These are phyloP conservation scores for Plasmodium reichenowi DNA, from an alignment of 169 alveolate genomes.

Conservation along the genomic window DNA sequence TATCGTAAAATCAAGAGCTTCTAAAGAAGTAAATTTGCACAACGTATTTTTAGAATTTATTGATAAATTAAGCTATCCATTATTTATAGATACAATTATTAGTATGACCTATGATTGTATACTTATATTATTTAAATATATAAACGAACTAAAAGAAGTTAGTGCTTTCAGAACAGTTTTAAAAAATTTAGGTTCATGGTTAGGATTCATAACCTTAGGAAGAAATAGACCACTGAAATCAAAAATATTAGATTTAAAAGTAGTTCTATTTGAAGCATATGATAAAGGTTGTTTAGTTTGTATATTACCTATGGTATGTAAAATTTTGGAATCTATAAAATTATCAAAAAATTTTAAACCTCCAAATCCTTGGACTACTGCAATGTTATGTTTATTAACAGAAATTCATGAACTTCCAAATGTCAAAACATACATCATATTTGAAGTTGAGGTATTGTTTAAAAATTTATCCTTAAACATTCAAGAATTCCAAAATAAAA, in stretches of 20 bases:
- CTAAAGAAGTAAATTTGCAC: conserved; percentile 93
- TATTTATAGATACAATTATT: conserved; percentile 84
- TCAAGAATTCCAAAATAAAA: conserved; percentile 57
- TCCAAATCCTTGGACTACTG: conserved; percentile 96
- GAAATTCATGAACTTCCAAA: conserved; percentile 89
- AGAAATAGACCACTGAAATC: conserved; percentile 91
- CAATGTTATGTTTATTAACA: conserved; percentile 87
- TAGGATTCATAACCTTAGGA: conserved; percentile 91
- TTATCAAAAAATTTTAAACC: conserved; percentile 89
- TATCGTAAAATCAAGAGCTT: conserved; percentile 91
- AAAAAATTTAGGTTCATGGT: conserved; percentile 93
- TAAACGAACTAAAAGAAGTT: conserved; percentile 87
- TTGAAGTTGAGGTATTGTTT: conserved; percentile 92
- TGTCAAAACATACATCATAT: conserved; percentile 89
- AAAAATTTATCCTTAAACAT: conserved; percentile 86
- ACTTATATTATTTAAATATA: conserved; percentile 84
- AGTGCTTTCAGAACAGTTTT: conserved; percentile 90
- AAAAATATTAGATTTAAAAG: conserved; percentile 90
- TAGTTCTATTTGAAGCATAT: conserved; percentile 88
- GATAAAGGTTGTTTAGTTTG: conserved; percentile 88
- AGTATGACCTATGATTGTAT: conserved; percentile 90
- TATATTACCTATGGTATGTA: conserved; percentile 91
- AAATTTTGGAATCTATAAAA: conserved; percentile 85
- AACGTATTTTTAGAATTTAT: conserved; percentile 89
- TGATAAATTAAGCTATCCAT: conserved; percentile 86